phyloP scores from a whole-genome alignment of 345 rosid genomes.

The Eucalyptus sp. region DNA sequence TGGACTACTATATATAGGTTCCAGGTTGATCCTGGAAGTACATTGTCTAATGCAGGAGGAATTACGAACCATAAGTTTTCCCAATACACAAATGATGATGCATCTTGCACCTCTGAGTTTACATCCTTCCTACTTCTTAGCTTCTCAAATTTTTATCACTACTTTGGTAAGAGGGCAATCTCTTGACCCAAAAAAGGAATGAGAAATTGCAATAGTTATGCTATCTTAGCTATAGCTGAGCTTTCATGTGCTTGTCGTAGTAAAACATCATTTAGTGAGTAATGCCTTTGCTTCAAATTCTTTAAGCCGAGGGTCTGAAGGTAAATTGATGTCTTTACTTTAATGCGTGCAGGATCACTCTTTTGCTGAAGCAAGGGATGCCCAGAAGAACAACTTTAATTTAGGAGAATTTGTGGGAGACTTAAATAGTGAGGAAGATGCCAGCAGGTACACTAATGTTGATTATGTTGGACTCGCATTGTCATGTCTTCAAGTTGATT shows the following conservation, averaged over 20 bases:
- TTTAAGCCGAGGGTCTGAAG: neutral
- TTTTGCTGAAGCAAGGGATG: constrained; percentile 3
- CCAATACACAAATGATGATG: neutral
- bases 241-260: neutral
- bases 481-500: too few species aligned
- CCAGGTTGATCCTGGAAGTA: neutral
- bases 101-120: neutral
- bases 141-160: neutral
- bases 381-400: constrained; percentile 44
- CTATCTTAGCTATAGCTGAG: neutral
- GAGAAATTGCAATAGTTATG: neutral
- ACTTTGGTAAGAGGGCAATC: neutral
- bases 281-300: neutral
- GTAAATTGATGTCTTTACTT: neutral
- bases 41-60: neutral
- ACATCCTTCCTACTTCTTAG: neutral
- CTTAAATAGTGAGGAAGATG: constrained; percentile 72
- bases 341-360: constrained; percentile 4
- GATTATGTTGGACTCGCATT: too few species aligned
- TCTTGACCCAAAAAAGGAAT: neutral
- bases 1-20: neutral
- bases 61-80: neutral
- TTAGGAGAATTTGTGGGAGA: constrained; percentile 84
- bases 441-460: constrained; percentile 28
- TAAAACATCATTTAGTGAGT: neutral